Evolutionary conservation across 2,329 filamentous ascomycete species (phyloP).

Genomic region (Dactylellina haptotyla): DNA sequence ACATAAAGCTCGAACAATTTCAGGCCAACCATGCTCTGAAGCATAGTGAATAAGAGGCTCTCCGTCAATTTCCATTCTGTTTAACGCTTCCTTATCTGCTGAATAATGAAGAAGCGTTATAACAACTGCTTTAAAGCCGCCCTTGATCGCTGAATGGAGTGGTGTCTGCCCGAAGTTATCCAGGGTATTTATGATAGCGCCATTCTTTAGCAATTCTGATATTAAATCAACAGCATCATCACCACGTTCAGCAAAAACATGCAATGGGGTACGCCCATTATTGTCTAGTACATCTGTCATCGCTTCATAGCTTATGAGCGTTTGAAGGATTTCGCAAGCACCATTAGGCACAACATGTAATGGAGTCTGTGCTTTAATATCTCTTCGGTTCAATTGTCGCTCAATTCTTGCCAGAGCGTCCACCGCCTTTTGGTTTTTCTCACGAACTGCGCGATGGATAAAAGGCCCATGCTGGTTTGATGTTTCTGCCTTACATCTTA

Average conservation of each 20-base stretch:
- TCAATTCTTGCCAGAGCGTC: background rate
- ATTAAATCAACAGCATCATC: background rate
- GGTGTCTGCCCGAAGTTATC: background rate
- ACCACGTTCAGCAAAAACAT: background rate
- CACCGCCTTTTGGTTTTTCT: background rate
- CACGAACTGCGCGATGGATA: background rate
- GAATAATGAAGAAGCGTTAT: background rate
- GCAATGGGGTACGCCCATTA: background rate
- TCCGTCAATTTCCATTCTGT: background rate
- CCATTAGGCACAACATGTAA: background rate
- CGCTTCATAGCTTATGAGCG: background rate
- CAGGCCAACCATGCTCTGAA: background rate
- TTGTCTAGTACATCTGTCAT: background rate
- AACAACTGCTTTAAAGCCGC: background rate
- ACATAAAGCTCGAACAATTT: background rate
- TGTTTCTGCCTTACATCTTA: too few relatives aligned
- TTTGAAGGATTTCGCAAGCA: background rate
- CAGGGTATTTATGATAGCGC: background rate
- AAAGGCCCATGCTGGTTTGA: background rate
- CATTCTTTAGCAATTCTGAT: background rate
- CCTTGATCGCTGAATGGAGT: background rate
- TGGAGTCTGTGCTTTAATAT: background rate
- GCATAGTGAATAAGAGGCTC: background rate
- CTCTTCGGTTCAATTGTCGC: background rate
- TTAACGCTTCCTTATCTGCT: background rate